Conservation (phyloP, 139 green algal species). For the Micromonas pusilla region DNA sequence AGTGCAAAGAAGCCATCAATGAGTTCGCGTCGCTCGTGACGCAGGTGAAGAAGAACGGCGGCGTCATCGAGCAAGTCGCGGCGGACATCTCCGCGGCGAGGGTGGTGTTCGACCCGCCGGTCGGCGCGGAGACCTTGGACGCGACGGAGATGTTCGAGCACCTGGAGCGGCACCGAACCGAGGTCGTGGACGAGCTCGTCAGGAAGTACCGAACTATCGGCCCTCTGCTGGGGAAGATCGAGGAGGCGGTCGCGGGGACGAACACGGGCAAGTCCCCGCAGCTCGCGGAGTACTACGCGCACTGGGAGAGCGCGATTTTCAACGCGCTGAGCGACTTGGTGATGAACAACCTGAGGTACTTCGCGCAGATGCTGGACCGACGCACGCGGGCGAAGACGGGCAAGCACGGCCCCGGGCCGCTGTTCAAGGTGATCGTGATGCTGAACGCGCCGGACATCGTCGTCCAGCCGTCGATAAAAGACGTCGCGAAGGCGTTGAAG, state of each 20-base stretch:
- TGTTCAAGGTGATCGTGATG: slow-evolving; percentile 61
- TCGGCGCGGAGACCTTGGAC: slow-evolving; percentile 45
- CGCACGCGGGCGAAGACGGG: too few relatives aligned
- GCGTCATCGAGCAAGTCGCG: slow-evolving; percentile 70
- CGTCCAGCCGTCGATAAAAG: slow-evolving; percentile 64
- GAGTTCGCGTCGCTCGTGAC: slow-evolving; percentile 50
- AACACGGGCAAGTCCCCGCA: slow-evolving; percentile 69
- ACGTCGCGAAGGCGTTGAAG: slow-evolving; percentile 64
- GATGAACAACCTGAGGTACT: slow-evolving; percentile 51
- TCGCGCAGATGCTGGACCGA: slow-evolving; percentile 41
- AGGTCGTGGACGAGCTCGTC: slow-evolving; percentile 63
- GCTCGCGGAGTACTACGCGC: slow-evolving; percentile 69
- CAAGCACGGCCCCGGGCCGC: slow-evolving; percentile 23
- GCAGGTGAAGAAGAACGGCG: slow-evolving; percentile 68
- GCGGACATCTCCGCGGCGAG: slow-evolving; percentile 45
- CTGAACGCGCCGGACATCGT: slow-evolving; percentile 69
- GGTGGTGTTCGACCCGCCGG: slow-evolving; percentile 28
- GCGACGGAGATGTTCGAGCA: slow-evolving; percentile 71
- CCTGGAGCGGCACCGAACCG: slow-evolving; percentile 57
- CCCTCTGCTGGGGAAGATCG: slow-evolving; percentile 73
- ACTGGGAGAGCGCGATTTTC: slow-evolving; percentile 82
- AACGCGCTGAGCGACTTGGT: slow-evolving; percentile 70
- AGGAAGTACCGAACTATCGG: slow-evolving; percentile 71
- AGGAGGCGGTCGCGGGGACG: slow-evolving; percentile 71
- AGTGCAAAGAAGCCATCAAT: slow-evolving; percentile 65